These are phyloP conservation scores for Actinomucor elegans DNA, from an alignment of 371 early-diverging fungal genomes.

Conservation along the genomic window DNA sequence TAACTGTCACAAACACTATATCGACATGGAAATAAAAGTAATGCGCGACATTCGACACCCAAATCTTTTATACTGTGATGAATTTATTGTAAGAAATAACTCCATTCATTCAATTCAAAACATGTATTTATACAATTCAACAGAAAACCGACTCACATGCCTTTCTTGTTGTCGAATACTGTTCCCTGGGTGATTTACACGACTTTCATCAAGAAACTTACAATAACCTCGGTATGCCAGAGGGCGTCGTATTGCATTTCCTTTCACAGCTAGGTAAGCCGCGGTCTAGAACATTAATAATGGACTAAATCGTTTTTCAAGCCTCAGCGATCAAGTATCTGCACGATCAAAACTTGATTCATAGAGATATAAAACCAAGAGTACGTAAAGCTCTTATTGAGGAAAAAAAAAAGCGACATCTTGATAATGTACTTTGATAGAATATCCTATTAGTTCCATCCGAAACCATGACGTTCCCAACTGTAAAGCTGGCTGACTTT, in stretches of 20 bases:
- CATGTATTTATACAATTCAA: background rate
- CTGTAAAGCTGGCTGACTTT: constrained; percentile 93
- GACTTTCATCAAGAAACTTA: constrained; percentile 73
- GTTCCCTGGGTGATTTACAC: constrained; percentile 86
- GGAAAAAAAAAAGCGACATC: background rate
- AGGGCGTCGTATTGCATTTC: constrained; percentile 74
- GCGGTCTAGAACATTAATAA: background rate
- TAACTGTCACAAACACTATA: constrained; percentile 52
- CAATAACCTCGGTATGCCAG: constrained; percentile 65
- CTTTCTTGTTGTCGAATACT: constrained; percentile 92
- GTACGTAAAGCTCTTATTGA: too few species aligned
- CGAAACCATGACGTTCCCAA: constrained; percentile 27
- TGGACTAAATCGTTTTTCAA: constrained; percentile 4
- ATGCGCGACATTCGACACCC: constrained; percentile 76
- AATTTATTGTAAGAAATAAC: constrained; percentile 66
- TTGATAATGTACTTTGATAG: constrained; percentile 2
- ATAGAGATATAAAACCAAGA: constrained; percentile 94
- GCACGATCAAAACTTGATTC: constrained; percentile 80
- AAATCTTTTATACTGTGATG: constrained; percentile 80
- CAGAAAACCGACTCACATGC: constrained; percentile 86
- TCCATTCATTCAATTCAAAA: background rate
- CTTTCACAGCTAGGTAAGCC: constrained; percentile 3
- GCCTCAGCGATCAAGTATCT: constrained; percentile 84
- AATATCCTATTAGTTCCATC: constrained; percentile 29
- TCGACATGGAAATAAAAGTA: constrained; percentile 89